Conservation (phyloP, 176 grass and related monocot genomes). For the Ensete ventricosum region DNA sequence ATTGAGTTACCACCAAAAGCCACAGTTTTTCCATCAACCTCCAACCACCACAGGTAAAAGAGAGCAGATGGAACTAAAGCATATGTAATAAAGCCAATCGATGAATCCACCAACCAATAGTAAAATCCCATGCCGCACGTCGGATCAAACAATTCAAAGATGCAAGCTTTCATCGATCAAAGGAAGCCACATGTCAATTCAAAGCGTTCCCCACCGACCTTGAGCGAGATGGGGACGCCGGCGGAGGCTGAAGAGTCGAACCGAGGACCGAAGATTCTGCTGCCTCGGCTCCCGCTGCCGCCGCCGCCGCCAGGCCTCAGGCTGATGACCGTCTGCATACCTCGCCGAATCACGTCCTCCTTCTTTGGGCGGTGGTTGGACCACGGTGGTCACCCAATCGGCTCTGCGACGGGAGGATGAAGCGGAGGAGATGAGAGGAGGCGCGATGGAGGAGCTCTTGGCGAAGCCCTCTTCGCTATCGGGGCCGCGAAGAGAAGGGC, state of each 20-base stretch:
- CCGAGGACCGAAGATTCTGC: slow-evolving; percentile 37
- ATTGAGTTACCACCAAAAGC: too few species aligned
- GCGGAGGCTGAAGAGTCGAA: slow-evolving; percentile 28
- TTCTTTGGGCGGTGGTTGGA: background rate
- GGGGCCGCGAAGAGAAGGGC: background rate
- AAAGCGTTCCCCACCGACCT: slow-evolving; percentile 36
- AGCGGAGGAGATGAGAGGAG: background rate
- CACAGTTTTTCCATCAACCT: background rate
- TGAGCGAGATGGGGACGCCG: slow-evolving; percentile 21
- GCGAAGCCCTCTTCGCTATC: background rate
- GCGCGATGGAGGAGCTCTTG: background rate
- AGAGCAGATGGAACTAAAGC: background rate
- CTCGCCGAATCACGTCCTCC: slow-evolving; percentile 3
- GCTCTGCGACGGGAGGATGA: background rate
- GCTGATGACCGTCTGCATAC: slow-evolving; percentile 84
- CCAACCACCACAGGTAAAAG: background rate
- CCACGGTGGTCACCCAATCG: background rate
- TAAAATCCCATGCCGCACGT: background rate
- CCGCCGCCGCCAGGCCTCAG: slow-evolving; percentile 65
- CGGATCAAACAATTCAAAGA: slow-evolving; percentile 1
- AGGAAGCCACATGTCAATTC: slow-evolving; percentile 27
- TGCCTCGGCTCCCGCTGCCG: slow-evolving; percentile 44
- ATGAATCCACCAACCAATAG: background rate
- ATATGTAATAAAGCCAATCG: background rate
- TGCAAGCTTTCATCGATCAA: slow-evolving; percentile 20